Conservation (phyloP, 495 filamentous ascomycete genomes). For the Baudoinia panamericana region DNA sequence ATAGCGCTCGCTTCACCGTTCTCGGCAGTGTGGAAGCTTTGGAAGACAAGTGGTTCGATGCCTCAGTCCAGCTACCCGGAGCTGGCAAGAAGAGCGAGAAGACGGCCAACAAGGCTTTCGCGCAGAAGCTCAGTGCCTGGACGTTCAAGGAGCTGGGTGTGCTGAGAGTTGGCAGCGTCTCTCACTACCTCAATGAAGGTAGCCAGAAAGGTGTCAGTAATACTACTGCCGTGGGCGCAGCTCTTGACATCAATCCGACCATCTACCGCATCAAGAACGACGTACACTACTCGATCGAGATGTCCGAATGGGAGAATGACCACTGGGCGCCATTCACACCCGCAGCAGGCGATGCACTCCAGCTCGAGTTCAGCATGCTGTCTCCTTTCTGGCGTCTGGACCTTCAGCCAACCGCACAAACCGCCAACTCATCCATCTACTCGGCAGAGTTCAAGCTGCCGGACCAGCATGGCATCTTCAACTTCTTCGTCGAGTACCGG, state of each 20-base stretch:
- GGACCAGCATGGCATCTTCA: slow-evolving; percentile 97
- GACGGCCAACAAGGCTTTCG: slow-evolving; percentile 75
- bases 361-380: slow-evolving; percentile 97
- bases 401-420: slow-evolving; percentile 44
- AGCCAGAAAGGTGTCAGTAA: slow-evolving; percentile 31
- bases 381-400: slow-evolving; percentile 92
- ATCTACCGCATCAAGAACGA: slow-evolving; percentile 97
- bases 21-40: slow-evolving; percentile 77
- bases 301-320: slow-evolving; percentile 57
- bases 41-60: slow-evolving; percentile 80
- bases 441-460: slow-evolving; percentile 64
- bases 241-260: slow-evolving; percentile 51
- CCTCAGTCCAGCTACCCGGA: slow-evolving; percentile 52
- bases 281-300: slow-evolving; percentile 75
- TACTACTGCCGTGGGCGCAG: slow-evolving; percentile 10
- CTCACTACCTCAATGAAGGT: slow-evolving; percentile 59
- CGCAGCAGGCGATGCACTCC: slow-evolving; percentile 55
- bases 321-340: slow-evolving; percentile 61
- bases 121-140: slow-evolving; percentile 71
- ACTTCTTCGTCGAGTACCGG: slow-evolving; percentile 92
- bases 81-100: slow-evolving; percentile 33
- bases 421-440: slow-evolving; percentile 59
- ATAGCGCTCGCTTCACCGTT: slow-evolving; percentile 81
- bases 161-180: slow-evolving; percentile 66
- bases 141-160: slow-evolving; percentile 90